Evolutionary conservation across 2,329 filamentous ascomycete species (phyloP), one percentile per base, ranked within the genome.

Genomic region (Penicillium nordicum): DNA sequence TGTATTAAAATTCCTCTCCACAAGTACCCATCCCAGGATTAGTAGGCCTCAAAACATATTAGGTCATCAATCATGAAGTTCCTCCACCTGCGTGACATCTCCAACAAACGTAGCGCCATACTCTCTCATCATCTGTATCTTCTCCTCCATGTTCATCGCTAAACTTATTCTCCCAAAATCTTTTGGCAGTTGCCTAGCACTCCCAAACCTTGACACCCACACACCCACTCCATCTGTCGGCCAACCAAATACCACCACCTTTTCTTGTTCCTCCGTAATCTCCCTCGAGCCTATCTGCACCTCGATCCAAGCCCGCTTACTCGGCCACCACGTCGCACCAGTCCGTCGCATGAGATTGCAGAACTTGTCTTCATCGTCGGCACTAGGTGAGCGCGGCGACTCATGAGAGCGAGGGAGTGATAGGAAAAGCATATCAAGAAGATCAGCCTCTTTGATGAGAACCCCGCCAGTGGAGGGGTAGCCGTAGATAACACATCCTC

Each of bases 341-440:
- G 37, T 57, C 46, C 37, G 49, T 55, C 57, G 54, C 52, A 59
- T 29, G 30, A 59, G 29, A 59, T 55, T 48, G 53, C 57, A 63
- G 48, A 63, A 59, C 16, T 16, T 42, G 21, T 48, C 45, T 48
- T 48, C 45, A 37, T 47, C 45, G 30, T 32, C 43, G 27, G 1
- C n/a, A 45, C 27, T 45, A 3, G 43, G n/a, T 1, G 57, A 51
- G 38, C 57, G 58, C 50, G 48, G 44, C 25, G 32, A 51, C 36
- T 1, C 21, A 57, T 53, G 46, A 47, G 32, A 50, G 58, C 56
- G 55, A 18, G 53, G 37, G 47, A 59, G 47, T 21, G 53, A 59
- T 48, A 61, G 55, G 55, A 59, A 63, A 25, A 58, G 48, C 58
- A 63, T 55, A 3, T 61, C 53, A 30, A 58, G 5, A 53, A 61